Evolutionary conservation across 2,329 filamentous ascomycete genomes (phyloP).

Genomic region (Penicillium sp.): DNA sequence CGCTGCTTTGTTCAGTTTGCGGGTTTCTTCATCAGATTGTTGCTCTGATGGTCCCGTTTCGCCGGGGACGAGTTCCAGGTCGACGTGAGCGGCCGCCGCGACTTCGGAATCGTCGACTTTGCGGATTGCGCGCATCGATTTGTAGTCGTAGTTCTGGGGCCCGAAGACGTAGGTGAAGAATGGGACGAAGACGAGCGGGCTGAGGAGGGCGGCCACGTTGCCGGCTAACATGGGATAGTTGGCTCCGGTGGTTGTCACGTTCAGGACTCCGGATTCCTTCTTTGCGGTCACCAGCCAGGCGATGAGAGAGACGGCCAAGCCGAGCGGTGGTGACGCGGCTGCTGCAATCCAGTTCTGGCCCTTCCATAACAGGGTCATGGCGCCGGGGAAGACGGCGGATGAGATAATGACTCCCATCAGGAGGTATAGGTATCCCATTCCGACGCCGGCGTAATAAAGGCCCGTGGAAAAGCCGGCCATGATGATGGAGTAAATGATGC

Average conservation of each 20-base stretch:
- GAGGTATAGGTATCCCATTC: slow-evolving; percentile 84
- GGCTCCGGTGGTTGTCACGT: slow-evolving; percentile 73
- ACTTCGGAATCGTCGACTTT: slow-evolving; percentile 75
- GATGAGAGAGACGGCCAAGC: slow-evolving; percentile 65
- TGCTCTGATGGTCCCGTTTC: slow-evolving; percentile 37
- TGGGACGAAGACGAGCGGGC: slow-evolving; percentile 71
- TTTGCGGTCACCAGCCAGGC: slow-evolving; percentile 77
- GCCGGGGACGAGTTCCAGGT: slow-evolving; percentile 63
- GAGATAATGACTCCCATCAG: slow-evolving; percentile 92
- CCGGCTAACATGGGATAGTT: slow-evolving; percentile 87
- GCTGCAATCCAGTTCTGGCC: slow-evolving; percentile 76
- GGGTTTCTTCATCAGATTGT: slow-evolving; percentile 47
- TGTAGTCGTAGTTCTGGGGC: slow-evolving; percentile 80
- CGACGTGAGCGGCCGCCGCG: slow-evolving; percentile 60
- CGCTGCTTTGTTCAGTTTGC: slow-evolving; percentile 54
- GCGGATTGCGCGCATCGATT: slow-evolving; percentile 76
- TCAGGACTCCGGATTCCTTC: slow-evolving; percentile 65
- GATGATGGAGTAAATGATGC: slow-evolving; percentile 69
- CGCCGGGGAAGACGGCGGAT: slow-evolving; percentile 77
- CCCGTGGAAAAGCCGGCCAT: slow-evolving; percentile 79
- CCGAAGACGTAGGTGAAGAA: slow-evolving; percentile 69
- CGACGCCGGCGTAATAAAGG: slow-evolving; percentile 70
- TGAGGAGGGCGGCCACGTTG: slow-evolving; percentile 78
- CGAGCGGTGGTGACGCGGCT: slow-evolving; percentile 66
- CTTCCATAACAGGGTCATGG: slow-evolving; percentile 76